A percentile compares a stretch with the other conserved stretches of the same genome.
Conservation (phyloP, 306 rosid genomes). For the Quercus agrifolia region DNA sequence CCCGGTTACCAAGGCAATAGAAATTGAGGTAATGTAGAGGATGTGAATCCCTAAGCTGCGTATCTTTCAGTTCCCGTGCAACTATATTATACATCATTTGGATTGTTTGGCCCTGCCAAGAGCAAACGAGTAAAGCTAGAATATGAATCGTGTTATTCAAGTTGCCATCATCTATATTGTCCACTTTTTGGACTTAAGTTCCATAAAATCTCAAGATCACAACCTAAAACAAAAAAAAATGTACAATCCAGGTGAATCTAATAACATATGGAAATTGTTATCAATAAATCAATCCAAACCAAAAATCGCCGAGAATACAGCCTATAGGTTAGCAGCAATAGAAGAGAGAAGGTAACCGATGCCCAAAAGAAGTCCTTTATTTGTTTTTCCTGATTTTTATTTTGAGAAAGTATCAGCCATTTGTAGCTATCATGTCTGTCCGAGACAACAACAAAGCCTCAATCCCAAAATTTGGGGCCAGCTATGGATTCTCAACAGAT, state of each 20-base stretch:
- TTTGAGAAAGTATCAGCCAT: neutral
- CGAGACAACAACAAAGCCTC: too few relatives aligned
- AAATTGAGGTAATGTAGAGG: conserved; percentile 89
- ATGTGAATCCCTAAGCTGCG: conserved; percentile 31
- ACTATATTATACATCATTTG: conserved; percentile 71
- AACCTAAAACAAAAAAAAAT: too few relatives aligned
- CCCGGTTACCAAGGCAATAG: conserved; percentile 97
- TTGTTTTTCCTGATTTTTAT: neutral
- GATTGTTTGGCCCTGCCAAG: conserved; percentile 77
- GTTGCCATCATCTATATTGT: neutral
- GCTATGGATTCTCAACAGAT: too few relatives aligned
- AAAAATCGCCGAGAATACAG: neutral
- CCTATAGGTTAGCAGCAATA: neutral
- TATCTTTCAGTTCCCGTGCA: conserved; percentile 52
- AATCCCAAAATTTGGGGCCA: too few relatives aligned
- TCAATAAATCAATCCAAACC: neutral
- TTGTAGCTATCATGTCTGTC: neutral
- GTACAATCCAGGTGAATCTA: too few relatives aligned
- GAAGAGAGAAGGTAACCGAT: neutral
- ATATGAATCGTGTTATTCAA: neutral
- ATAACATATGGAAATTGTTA: neutral
- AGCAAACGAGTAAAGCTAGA: conserved; percentile 22
- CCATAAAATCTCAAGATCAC: too few relatives aligned
- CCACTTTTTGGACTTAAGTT: too few relatives aligned
- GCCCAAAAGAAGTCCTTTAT: neutral